Evolutionary conservation across 768 basidiomycete species (phyloP), one percentile per base, ranked within the genome.

Genomic region (Candolleomyces efflorescens): DNA sequence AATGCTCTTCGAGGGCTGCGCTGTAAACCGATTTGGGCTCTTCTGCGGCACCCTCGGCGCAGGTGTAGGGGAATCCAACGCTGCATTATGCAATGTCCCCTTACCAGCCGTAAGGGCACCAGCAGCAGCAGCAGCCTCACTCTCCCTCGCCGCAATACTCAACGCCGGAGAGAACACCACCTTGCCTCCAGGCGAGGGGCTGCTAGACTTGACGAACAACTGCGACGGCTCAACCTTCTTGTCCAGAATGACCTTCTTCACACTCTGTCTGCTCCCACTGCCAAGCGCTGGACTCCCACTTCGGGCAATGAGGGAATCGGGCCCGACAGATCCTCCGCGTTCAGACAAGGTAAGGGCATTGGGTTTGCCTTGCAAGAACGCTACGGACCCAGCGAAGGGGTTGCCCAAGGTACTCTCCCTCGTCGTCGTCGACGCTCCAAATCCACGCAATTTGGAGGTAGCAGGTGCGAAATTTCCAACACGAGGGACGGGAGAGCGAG

Each of bases 171-270:
- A 92, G 67, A 92, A 92, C 0, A 82, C 81, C 53, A 90, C 78
- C 67, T 84, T 89, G 41, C 80, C 72, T 20, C 77, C 74, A 39
- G 72, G 71, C 46, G 70, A 54, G 53, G 82, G 79, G 32, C 75
- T 73, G 27, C 78, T 78, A 1, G 78, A 75, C 65, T 80, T 81
- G 43, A 68, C 69, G 65, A 92, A 87, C 53, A 92, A 65, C 60
- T 92, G 88, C 23, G 82, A 73, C 24, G 90, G 80, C 53, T 90
- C 88, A 15, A 91, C 76, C 67, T 87, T 92, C 72, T 90, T 94
- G 67, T 94, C 90, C 60, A 97, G 69, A 38, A 94, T 86, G 58
- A 98, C 80, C 68, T 96, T 96, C 78, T 98, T 98, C 58, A 96
- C 92, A 67, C 92, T 96, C 58, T 88, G 84, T 55, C 87, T 78